Conservation (phyloP, 371 early-diverging fungal genomes). For the Mortierella sp. region DNA sequence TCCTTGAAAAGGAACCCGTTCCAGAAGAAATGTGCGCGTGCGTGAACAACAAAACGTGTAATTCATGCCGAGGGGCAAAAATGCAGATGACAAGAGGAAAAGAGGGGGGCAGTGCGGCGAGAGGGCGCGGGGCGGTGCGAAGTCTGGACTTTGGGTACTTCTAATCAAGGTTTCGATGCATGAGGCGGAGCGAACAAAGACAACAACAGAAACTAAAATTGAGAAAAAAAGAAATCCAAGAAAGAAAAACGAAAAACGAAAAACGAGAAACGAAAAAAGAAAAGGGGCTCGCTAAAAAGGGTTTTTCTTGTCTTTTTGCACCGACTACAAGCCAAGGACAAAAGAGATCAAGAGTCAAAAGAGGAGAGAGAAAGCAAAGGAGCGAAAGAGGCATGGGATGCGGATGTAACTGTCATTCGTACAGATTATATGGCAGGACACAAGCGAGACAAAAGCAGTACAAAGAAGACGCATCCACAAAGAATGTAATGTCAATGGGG, state of each 20-base stretch:
- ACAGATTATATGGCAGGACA: too few relatives aligned
- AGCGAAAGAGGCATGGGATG: too few relatives aligned
- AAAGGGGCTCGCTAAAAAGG: neutral
- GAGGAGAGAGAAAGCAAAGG: too few relatives aligned
- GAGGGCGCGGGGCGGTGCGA: neutral
- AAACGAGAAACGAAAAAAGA: neutral
- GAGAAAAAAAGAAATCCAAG: neutral
- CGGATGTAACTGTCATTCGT: too few relatives aligned
- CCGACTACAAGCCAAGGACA: too few relatives aligned
- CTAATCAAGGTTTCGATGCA: neutral
- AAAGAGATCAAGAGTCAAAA: neutral
- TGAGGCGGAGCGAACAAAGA: neutral
- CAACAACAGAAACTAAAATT: neutral
- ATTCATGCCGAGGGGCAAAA: neutral
- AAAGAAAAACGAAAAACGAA: constrained; percentile 4
- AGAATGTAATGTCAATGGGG: neutral
- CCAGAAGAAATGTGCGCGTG: neutral
- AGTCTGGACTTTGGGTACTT: neutral
- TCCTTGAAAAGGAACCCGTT: neutral
- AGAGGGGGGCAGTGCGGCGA: neutral
- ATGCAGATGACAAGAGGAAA: neutral
- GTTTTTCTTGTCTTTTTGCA: neutral
- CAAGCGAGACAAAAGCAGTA: too few relatives aligned
- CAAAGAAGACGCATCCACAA: too few relatives aligned
- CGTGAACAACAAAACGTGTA: neutral